phyloP scores from a whole-genome alignment of 345 rosid genomes.

The Eucalyptus guilfoylei region DNA sequence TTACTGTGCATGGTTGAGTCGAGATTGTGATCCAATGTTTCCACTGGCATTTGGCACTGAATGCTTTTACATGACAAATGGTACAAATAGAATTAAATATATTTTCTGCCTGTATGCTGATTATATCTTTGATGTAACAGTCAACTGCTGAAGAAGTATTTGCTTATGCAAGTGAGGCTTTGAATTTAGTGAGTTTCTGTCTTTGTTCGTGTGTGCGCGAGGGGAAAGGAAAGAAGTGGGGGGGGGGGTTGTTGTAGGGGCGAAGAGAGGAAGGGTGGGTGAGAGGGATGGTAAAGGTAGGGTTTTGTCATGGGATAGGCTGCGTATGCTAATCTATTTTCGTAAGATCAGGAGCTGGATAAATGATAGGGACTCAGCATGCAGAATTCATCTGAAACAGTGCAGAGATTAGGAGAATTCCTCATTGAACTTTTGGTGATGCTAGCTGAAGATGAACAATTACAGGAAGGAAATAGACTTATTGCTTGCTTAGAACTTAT shows the following conservation, averaged over 20 bases:
- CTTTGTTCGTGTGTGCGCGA: not conserved
- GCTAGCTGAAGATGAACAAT: not conserved
- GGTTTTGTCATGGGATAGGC: not conserved
- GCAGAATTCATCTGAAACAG: not conserved
- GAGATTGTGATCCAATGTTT: not conserved
- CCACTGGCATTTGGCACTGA: not conserved
- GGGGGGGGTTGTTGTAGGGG: not conserved
- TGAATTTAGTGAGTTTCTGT: not conserved
- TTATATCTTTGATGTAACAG: not conserved
- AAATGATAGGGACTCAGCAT: not conserved
- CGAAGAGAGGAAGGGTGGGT: not conserved
- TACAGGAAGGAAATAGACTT: not conserved
- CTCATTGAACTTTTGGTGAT: not conserved
- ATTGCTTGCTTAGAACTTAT: not conserved
- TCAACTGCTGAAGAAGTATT: not conserved
- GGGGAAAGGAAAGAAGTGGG: not conserved
- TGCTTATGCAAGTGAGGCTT: not conserved
- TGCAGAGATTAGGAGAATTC: not conserved
- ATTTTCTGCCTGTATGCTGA: not conserved
- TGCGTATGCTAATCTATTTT: not conserved
- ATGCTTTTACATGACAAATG: not conserved
- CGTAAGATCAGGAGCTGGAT: not conserved
- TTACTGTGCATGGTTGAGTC: not conserved
- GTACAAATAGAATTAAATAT: not conserved
- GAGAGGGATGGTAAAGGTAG: not conserved